A percentile compares a stretch with the other conserved stretches of the same genome.
These are phyloP conservation scores for Acanthamoeba royreba DNA, from an alignment of 208 protist species.

Conservation along the genomic window DNA sequence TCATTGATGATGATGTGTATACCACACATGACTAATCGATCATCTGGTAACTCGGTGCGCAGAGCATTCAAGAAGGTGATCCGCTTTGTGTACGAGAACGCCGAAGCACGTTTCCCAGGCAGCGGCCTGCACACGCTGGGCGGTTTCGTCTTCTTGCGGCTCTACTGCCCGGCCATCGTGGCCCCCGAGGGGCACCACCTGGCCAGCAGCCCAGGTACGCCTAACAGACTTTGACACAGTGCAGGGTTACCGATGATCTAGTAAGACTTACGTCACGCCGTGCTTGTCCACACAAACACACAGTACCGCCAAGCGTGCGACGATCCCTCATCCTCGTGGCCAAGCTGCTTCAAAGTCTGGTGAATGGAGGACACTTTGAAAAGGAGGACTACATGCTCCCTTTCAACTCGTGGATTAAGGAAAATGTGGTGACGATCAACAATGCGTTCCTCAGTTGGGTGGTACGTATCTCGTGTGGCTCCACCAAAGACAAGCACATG, in stretches of 20 bases:
- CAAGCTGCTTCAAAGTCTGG: constrained; percentile 10
- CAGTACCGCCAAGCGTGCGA: neutral
- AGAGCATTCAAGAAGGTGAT: neutral
- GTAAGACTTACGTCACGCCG: too few relatives aligned
- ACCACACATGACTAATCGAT: neutral
- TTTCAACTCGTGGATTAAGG: neutral
- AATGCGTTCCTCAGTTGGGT: neutral
- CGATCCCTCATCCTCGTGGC: constrained; percentile 19
- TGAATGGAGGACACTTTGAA: neutral
- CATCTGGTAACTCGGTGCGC: neutral
- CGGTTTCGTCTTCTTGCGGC: neutral
- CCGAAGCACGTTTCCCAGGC: neutral
- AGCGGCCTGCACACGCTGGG: neutral
- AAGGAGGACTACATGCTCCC: constrained; percentile 17
- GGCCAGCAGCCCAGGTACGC: neutral
- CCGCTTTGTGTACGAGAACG: neutral
- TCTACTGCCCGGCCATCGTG: constrained; percentile 17
- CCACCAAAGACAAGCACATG: too few relatives aligned
- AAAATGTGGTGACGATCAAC: neutral
- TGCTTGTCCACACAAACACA: too few relatives aligned
- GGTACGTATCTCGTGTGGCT: too few relatives aligned
- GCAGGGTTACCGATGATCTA: too few relatives aligned
- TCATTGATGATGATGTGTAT: neutral
- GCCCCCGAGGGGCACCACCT: neutral
- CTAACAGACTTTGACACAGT: neutral